These are phyloP conservation scores for Carex sylvatica DNA, from an alignment of 202 grass and related monocot genomes.

Conservation along the genomic window DNA sequence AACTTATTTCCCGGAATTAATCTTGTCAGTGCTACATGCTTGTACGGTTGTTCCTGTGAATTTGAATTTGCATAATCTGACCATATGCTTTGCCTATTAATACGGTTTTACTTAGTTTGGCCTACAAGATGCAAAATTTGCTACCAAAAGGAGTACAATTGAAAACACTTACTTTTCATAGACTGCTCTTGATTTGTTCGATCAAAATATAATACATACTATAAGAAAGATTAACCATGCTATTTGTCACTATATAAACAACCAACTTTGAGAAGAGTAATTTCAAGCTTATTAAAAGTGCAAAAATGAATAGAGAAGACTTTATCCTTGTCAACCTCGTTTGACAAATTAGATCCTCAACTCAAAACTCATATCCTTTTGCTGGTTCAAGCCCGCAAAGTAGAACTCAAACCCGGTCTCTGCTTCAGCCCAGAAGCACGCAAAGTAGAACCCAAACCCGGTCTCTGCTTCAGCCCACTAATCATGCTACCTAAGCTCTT, in stretches of 20 bases:
- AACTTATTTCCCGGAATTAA: background rate
- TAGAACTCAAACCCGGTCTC: conserved; percentile 46
- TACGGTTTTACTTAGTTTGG: background rate
- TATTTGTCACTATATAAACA: conserved; percentile 10
- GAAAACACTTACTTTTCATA: background rate
- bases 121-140: background rate
- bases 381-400: conserved; percentile 42
- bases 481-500: conserved; percentile 33
- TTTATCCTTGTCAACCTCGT: conserved; percentile 21
- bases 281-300: background rate
- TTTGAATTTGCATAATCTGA: background rate
- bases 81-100: background rate
- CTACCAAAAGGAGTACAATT: background rate
- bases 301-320: background rate
- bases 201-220: background rate
- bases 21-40: background rate
- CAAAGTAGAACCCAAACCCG: conserved; percentile 41
- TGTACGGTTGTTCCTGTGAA: background rate
- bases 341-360: background rate
- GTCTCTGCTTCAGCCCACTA: conserved; percentile 72
- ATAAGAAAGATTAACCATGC: background rate
- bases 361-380: conserved; percentile 32
- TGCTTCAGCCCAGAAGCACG: conserved; percentile 52
- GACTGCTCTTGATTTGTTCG: too few species aligned
- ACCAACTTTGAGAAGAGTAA: background rate